Percentiles rank a stretch among this genome's conserved stretches.
These are phyloP conservation scores for Boletus pseudo-olivaceus DNA, from an alignment of 768 basidiomycete species.

Conservation along the genomic window DNA sequence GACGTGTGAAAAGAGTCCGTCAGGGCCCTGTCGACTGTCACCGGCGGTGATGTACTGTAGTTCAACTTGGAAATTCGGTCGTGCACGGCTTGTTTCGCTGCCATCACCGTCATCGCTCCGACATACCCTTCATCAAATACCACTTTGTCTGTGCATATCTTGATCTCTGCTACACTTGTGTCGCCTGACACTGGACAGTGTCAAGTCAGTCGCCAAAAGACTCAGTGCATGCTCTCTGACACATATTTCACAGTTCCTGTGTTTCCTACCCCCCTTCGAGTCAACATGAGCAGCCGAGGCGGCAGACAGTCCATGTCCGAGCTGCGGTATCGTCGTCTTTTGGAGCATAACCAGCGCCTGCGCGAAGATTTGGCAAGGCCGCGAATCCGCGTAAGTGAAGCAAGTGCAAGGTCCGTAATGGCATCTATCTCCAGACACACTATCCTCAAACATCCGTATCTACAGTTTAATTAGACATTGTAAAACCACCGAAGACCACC, in stretches of 20 bases:
- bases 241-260: not conserved
- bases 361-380: conserved; percentile 71
- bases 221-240: not conserved
- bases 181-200: not conserved
- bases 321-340: conserved; percentile 72
- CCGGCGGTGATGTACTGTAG: not conserved
- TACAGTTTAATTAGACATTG: conserved; percentile 68
- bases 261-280: not conserved
- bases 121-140: conserved; percentile 4
- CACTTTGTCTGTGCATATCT: not conserved
- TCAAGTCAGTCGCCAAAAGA: conserved; percentile 6
- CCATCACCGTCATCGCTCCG: conserved; percentile 6
- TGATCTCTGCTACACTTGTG: not conserved
- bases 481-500: conserved; percentile 69
- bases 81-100: conserved; percentile 5
- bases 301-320: conserved; percentile 74
- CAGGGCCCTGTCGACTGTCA: not conserved
- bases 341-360: conserved; percentile 72
- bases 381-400: conserved; percentile 70
- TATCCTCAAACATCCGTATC: conserved; percentile 3
- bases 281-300: conserved; percentile 58
- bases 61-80: conserved; percentile 2
- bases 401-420: conserved; percentile 54
- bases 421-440: not conserved
- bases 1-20: conserved; percentile 25